Evolutionary conservation across 192 early-diverging fungal species (phyloP).

Genomic region (Mortierella hygrophila): DNA sequence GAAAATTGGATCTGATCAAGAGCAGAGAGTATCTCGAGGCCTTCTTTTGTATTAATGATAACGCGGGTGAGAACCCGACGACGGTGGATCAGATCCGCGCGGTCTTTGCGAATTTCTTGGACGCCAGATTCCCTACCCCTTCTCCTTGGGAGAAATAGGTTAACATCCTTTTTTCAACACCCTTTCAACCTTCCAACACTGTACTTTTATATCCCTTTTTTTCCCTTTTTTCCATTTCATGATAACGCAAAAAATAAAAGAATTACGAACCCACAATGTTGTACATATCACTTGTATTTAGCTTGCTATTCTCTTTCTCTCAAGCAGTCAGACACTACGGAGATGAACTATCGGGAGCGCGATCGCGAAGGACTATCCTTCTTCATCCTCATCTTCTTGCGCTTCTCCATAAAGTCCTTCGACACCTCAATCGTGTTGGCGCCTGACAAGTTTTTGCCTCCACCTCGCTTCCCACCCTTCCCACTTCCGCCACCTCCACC

Average conservation of each 20-base stretch:
- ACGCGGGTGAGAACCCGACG: conserved; percentile 8
- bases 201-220: neutral
- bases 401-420: conserved; percentile 42
- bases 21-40: neutral
- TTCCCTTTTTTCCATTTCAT: neutral
- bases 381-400: conserved; percentile 28
- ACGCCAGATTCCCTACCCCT: conserved; percentile 27
- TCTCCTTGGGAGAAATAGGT: conserved; percentile 43
- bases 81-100: neutral
- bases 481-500: conserved; percentile 10
- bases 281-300: neutral
- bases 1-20: conserved; percentile 6
- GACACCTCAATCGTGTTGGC: conserved; percentile 37
- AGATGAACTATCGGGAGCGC: conserved; percentile 4
- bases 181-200: neutral
- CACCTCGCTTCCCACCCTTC: conserved; percentile 13
- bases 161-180: neutral
- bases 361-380: conserved; percentile 24
- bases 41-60: conserved; percentile 51
- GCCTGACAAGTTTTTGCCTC: conserved; percentile 26
- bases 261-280: neutral
- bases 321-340: neutral
- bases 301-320: neutral
- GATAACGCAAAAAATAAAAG: neutral
- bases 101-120: conserved; percentile 27